These are phyloP conservation scores for Firmiana major DNA, from an alignment of 345 rosid genomes.

Conservation along the genomic window DNA sequence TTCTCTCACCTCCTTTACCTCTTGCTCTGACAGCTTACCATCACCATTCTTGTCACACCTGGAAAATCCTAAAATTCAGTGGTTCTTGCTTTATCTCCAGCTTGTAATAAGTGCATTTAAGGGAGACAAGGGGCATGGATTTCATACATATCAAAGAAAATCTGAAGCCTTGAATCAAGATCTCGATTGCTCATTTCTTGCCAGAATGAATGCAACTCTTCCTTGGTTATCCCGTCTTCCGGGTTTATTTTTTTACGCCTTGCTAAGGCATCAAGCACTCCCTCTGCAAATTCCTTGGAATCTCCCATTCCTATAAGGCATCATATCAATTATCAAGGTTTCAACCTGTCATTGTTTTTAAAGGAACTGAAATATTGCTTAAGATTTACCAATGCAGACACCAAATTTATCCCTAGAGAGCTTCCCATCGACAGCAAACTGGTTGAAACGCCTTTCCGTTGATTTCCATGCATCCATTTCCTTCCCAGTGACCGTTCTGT, in stretches of 20 bases:
- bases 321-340: too few species aligned
- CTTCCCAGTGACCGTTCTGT: conserved; percentile 64
- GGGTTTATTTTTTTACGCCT: conserved; percentile 54
- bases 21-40: conserved; percentile 81
- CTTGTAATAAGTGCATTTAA: too few species aligned
- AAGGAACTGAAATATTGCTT: background rate
- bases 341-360: background rate
- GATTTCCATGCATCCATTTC: conserved; percentile 83
- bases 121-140: background rate
- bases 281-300: conserved; percentile 76
- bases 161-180: conserved; percentile 80
- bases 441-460: conserved; percentile 69
- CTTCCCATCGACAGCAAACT: conserved; percentile 53
- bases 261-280: conserved; percentile 72
- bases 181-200: conserved; percentile 77
- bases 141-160: conserved; percentile 88
- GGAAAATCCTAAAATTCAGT: background rate
- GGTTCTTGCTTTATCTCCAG: background rate
- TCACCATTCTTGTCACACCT: conserved; percentile 99
- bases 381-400: conserved; percentile 55
- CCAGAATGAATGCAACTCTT: conserved; percentile 71
- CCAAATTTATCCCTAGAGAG: conserved; percentile 70
- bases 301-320: conserved; percentile 73
- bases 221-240: conserved; percentile 56
- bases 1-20: conserved; percentile 79